Evolutionary conservation across 805 yeast species (phyloP).

Genomic region (Saccharomycopsis amapae): DNA sequence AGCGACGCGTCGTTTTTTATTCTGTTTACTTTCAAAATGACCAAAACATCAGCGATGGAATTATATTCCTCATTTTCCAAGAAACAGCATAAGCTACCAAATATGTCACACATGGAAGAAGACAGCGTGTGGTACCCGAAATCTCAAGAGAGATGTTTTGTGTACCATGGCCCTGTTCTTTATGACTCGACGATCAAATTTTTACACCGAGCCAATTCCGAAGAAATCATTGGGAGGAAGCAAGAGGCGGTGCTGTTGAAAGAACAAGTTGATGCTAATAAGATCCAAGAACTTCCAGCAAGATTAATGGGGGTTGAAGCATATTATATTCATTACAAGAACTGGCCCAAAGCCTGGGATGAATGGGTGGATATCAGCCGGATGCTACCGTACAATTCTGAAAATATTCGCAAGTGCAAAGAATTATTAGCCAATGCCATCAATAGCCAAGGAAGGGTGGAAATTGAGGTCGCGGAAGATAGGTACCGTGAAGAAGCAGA

Average conservation of each 20-base stretch:
- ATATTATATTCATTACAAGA: slow-evolving; percentile 81
- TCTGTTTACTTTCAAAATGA: too few species aligned
- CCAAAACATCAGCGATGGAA: too few species aligned
- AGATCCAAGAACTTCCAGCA: slow-evolving; percentile 15
- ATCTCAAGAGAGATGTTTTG: slow-evolving; percentile 42
- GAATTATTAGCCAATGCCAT: slow-evolving; percentile 47
- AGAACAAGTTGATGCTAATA: slow-evolving; percentile 32
- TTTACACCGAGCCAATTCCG: slow-evolving; percentile 44
- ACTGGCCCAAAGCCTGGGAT: slow-evolving; percentile 95
- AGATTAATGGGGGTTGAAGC: slow-evolving; percentile 28
- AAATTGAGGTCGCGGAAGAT: slow-evolving; percentile 12
- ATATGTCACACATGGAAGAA: too few species aligned
- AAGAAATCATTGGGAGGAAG: background rate
- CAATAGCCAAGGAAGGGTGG: slow-evolving; percentile 16
- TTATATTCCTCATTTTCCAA: too few species aligned
- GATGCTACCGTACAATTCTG: slow-evolving; percentile 60
- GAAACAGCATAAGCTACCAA: too few species aligned
- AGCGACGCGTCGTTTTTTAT: too few species aligned
- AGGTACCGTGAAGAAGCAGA: background rate
- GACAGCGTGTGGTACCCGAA: slow-evolving; percentile 7
- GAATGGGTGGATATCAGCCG: slow-evolving; percentile 83
- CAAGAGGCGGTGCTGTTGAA: too few species aligned
- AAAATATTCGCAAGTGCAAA: slow-evolving; percentile 56
- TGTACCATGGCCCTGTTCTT: slow-evolving; percentile 84
- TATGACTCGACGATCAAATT: slow-evolving; percentile 79